Percentiles rank a stretch among this genome's conserved stretches.
phyloP scores from a whole-genome alignment of 805 yeast species.

The Candida coquimbonensis region DNA sequence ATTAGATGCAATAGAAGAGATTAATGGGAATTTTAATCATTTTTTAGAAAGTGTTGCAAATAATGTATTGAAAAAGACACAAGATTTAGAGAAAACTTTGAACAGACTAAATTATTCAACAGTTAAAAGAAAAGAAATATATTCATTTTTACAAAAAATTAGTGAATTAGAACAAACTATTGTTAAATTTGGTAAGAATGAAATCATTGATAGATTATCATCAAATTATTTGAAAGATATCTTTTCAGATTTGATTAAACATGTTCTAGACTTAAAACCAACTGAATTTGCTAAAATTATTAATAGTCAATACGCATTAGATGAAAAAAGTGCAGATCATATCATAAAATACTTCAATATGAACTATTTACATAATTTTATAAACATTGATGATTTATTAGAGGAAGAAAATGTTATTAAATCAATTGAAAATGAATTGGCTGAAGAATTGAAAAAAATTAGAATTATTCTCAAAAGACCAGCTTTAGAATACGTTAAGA shows the following conservation, averaged over 20 bases:
- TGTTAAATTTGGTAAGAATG: conserved; percentile 22
- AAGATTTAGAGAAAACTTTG: conserved; percentile 55
- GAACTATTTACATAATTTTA: conserved; percentile 24
- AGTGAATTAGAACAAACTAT: conserved; percentile 26
- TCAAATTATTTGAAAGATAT: conserved; percentile 32
- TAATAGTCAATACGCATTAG: conserved; percentile 40
- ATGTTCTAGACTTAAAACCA: conserved; percentile 27
- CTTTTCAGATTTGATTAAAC: conserved; percentile 31
- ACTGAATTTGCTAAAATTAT: conserved; percentile 40
- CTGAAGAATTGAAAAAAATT: conserved; percentile 44
- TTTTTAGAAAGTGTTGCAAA: conserved; percentile 31
- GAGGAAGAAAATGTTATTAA: conserved; percentile 32
- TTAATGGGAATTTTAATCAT: conserved; percentile 33
- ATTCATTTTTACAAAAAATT: conserved; percentile 39
- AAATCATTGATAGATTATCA: conserved; percentile 17
- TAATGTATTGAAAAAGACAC: conserved; percentile 25
- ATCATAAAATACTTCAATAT: conserved; percentile 36
- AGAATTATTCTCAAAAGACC: conserved; percentile 47
- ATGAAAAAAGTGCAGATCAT: conserved; percentile 43
- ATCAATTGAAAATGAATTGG: conserved; percentile 41
- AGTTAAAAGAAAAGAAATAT: conserved; percentile 54
- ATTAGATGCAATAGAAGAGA: conserved; percentile 49
- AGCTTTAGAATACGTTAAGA: conserved; percentile 45
- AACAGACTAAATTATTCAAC: conserved; percentile 54
- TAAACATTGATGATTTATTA: conserved; percentile 7